Evolutionary conservation across 1,284 basidiomycete species (phyloP).

Genomic region (Cryptococcus jaspeensis): DNA sequence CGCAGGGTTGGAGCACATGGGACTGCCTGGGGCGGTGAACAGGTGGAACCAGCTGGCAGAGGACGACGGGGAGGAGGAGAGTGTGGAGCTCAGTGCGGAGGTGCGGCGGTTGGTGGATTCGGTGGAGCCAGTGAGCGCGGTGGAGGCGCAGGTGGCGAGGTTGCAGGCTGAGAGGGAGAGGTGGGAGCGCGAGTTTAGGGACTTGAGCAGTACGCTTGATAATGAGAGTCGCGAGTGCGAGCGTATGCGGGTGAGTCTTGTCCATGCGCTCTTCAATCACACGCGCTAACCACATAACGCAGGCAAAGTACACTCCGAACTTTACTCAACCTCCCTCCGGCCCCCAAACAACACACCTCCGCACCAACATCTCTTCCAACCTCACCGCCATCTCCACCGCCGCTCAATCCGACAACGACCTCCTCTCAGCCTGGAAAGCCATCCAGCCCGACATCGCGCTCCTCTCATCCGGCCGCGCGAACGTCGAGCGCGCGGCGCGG

Average conservation of each 20-base stretch:
- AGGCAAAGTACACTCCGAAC: conserved; percentile 75
- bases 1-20: conserved; percentile 77
- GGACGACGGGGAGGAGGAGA: conserved; percentile 57
- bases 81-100: conserved; percentile 64
- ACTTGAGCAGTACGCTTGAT: conserved; percentile 65
- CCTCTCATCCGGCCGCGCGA: conserved; percentile 53
- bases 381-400: conserved; percentile 74
- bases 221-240: conserved; percentile 79
- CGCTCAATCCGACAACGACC: conserved; percentile 72
- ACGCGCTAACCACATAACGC: not conserved
- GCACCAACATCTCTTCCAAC: conserved; percentile 80
- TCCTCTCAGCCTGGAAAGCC: conserved; percentile 70
- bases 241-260: conserved; percentile 60
- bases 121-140: conserved; percentile 64
- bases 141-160: conserved; percentile 57
- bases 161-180: conserved; percentile 64
- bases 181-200: conserved; percentile 64
- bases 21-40: conserved; percentile 72
- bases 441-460: conserved; percentile 68
- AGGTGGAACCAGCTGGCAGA: conserved; percentile 75
- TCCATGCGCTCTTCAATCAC: not conserved
- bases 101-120: conserved; percentile 77
- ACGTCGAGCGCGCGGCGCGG: conserved; percentile 66
- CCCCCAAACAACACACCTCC: conserved; percentile 65
- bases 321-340: conserved; percentile 90